Evolutionary conservation across 345 rosid genomes (phyloP), one percentile per base, ranked within the genome.

Genomic region (Atalantia buxifolia): DNA sequence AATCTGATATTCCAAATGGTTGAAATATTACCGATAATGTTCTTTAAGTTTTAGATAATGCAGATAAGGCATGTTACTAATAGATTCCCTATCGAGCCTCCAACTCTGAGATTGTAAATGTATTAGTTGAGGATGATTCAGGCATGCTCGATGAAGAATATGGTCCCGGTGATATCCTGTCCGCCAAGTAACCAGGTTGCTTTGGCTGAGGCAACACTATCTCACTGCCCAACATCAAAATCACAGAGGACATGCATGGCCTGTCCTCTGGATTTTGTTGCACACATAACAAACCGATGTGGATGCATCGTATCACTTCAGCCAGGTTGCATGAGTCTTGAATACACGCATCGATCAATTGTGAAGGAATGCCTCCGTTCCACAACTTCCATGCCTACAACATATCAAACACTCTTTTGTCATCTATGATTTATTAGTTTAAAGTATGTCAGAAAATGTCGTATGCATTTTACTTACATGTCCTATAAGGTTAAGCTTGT

Each of bases 351-450:
- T 78, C 82, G 7, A 80, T 60, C 33, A 84, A 67, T 40, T 81
- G 86, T 30, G 76, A 2, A 4, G 83, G 69, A 66, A 68, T 83
- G 16, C 79, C 86, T 81, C 81, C 91, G 5, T 76, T 55, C 78
- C 80, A 83, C 7, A 86, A n/a, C 36, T 45, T 81, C 87, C 89
- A 88, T 57, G 87, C 88, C 91, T 86, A 55, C 2, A 81, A 66
- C 40, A 75, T 66, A 22, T 27, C 19, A 14, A 53, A 28, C 42
- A 5, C 7, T 10, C 5, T 45, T 63, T 16, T 36, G 70, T 19
- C 50, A 36, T 9, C 8, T 63, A 63, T 27, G 4, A 12, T 31
- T 4, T 42, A 42, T 31, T 33, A 8, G 7, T 50, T 12, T 9
- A 21, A 64, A 50, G 2, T 48, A 25, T 62, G 13, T 21, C 6